phyloP scores from a whole-genome alignment of 192 early-diverging fungal species.

The Backusella parvicylindrica region DNA sequence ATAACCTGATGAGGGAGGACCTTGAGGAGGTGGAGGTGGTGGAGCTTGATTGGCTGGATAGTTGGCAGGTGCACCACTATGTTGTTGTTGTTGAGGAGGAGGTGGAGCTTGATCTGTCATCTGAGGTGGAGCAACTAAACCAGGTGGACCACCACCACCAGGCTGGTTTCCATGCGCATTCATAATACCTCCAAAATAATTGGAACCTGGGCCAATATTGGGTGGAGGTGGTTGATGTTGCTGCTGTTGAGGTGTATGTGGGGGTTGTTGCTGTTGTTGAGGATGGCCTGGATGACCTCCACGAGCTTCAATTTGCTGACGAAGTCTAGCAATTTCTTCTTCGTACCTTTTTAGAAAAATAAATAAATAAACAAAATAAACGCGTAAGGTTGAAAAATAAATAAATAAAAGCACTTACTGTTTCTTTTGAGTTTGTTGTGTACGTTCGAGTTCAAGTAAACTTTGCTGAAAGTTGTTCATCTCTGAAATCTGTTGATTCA shows the following conservation, averaged over 20 bases:
- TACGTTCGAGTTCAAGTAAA: conserved; percentile 78
- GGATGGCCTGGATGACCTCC: conserved; percentile 37
- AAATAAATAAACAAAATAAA: conserved; percentile 8
- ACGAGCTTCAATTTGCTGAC: conserved; percentile 74
- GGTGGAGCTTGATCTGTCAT: conserved; percentile 45
- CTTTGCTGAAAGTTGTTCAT: conserved; percentile 74
- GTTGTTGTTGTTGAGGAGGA: conserved; percentile 15
- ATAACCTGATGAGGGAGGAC: neutral
- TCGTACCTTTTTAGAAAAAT: conserved; percentile 50
- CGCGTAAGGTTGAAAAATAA: neutral
- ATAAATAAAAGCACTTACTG: conserved; percentile 49
- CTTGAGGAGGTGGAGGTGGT: neutral
- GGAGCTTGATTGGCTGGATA: conserved; percentile 5
- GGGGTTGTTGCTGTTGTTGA: conserved; percentile 5
- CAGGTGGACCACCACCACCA: conserved; percentile 29
- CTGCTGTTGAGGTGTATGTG: conserved; percentile 8
- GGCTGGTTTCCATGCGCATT: conserved; percentile 37
- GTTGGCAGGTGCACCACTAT: neutral
- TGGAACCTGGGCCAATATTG: conserved; percentile 61
- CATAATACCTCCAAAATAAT: conserved; percentile 52
- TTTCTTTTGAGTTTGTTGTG: conserved; percentile 73
- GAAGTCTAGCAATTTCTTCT: conserved; percentile 78
- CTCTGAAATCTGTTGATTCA: conserved; percentile 77
- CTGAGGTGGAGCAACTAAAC: conserved; percentile 51
- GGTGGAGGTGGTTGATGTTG: conserved; percentile 56